Percentiles rank a stretch among this genome's conserved stretches.
Evolutionary conservation across 2,329 filamentous ascomycete genomes (phyloP).

Genomic region (Cytospora leucostoma): DNA sequence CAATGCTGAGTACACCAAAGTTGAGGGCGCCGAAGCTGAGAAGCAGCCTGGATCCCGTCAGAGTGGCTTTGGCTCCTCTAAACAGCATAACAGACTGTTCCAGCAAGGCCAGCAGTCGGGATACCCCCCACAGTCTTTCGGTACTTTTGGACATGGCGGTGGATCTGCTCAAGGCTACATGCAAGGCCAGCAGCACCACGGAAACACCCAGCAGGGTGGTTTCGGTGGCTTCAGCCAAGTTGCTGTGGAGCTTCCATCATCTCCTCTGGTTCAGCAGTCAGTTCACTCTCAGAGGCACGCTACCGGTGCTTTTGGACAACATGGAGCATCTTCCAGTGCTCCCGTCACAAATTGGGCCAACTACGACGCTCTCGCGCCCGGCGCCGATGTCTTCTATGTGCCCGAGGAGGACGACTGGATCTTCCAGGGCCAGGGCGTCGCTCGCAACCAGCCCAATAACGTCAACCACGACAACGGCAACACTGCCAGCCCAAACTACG

Average conservation of each 20-base stretch:
- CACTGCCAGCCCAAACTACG: not conserved
- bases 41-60: not conserved
- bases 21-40: not conserved
- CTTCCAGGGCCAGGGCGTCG: not conserved
- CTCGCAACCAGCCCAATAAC: not conserved
- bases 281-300: not conserved
- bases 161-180: not conserved
- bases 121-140: not conserved
- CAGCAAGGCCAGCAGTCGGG: not conserved
- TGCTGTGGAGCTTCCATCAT: not conserved
- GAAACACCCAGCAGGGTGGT: not conserved
- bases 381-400: not conserved
- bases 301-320: not conserved
- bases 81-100: not conserved
- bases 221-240: not conserved
- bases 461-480: not conserved
- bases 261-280: not conserved
- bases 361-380: not conserved
- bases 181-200: not conserved
- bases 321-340: not conserved
- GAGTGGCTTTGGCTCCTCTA: not conserved
- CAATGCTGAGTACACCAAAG: not conserved
- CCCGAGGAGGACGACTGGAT: not conserved
- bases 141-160: not conserved
- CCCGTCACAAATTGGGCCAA: not conserved